These are phyloP conservation scores for Vishniacozyma victoriae DNA, from an alignment of 768 basidiomycete genomes.

Conservation along the genomic window DNA sequence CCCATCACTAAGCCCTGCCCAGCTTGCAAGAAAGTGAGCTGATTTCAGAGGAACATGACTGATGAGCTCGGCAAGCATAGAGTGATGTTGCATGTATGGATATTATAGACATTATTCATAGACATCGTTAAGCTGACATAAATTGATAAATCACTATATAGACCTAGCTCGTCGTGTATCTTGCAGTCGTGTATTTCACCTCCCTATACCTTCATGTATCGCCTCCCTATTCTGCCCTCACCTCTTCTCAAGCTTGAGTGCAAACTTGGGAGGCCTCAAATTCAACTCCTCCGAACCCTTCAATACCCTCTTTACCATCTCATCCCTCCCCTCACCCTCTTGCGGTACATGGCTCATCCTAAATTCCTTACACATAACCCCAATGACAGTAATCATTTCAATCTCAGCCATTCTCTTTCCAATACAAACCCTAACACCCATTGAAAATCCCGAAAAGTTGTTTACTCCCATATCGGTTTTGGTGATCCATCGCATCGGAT, in stretches of 20 bases:
- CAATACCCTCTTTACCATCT: constrained; percentile 24
- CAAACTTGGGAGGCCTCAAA: constrained; percentile 22
- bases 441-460: constrained; percentile 12
- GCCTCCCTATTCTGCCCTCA: too few relatives aligned
- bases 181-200: too few relatives aligned
- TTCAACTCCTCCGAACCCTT: constrained; percentile 19
- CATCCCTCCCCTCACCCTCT: constrained; percentile 14
- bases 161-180: too few relatives aligned
- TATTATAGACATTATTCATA: too few relatives aligned
- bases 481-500: constrained; percentile 10
- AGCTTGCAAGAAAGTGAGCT: too few relatives aligned
- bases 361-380: constrained; percentile 11
- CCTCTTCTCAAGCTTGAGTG: constrained; percentile 14
- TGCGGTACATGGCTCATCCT: constrained; percentile 6
- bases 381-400: constrained; percentile 21
- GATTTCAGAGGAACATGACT: too few relatives aligned
- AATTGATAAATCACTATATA: too few relatives aligned
- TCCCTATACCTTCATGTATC: too few relatives aligned
- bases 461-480: neutral
- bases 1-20: too few relatives aligned
- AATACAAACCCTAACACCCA: constrained; percentile 20
- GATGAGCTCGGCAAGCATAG: too few relatives aligned
- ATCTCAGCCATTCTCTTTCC: constrained; percentile 31
- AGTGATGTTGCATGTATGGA: too few relatives aligned
- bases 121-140: too few relatives aligned